These are phyloP conservation scores for Malania oleifera DNA, from an alignment of 164 flowering plant species.

Conservation along the genomic window DNA sequence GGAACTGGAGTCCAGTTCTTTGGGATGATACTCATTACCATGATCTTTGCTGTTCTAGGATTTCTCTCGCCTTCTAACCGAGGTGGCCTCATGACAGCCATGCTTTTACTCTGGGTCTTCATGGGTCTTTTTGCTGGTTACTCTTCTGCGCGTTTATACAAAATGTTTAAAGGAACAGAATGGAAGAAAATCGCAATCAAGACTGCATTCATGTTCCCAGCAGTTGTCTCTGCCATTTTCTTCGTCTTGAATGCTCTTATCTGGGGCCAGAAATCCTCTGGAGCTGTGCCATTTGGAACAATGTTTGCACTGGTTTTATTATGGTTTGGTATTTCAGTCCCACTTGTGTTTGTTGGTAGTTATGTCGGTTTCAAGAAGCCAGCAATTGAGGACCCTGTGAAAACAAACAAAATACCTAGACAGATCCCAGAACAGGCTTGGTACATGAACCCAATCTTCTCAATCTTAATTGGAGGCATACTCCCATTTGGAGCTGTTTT, in stretches of 20 bases:
- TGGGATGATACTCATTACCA: slow-evolving; percentile 55
- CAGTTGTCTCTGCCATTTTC: slow-evolving; percentile 37
- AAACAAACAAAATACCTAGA: slow-evolving; percentile 49
- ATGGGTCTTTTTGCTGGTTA: slow-evolving; percentile 72
- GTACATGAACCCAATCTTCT: slow-evolving; percentile 58
- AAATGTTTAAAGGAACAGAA: slow-evolving; percentile 60
- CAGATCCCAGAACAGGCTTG: slow-evolving; percentile 61
- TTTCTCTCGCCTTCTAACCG: slow-evolving; percentile 71
- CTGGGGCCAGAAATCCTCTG: slow-evolving; percentile 72
- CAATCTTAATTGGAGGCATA: slow-evolving; percentile 56
- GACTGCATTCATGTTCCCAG: slow-evolving; percentile 58
- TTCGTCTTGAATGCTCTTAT: slow-evolving; percentile 55
- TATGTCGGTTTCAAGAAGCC: slow-evolving; percentile 63
- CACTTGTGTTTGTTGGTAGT: slow-evolving; percentile 57
- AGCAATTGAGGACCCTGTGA: slow-evolving; percentile 51
- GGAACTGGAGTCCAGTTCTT: slow-evolving; percentile 67
- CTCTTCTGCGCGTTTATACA: slow-evolving; percentile 50
- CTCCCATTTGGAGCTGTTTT: slow-evolving; percentile 66
- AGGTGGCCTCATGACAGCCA: slow-evolving; percentile 70
- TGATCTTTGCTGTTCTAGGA: slow-evolving; percentile 63
- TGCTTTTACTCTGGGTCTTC: slow-evolving; percentile 66
- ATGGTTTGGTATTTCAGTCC: slow-evolving; percentile 71
- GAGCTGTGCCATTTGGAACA: slow-evolving; percentile 77
- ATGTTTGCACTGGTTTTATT: slow-evolving; percentile 55
- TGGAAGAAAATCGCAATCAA: slow-evolving; percentile 58